Evolutionary conservation across 257 asterid genomes (phyloP).

Genomic region (Salvia miltiorrhiza): DNA sequence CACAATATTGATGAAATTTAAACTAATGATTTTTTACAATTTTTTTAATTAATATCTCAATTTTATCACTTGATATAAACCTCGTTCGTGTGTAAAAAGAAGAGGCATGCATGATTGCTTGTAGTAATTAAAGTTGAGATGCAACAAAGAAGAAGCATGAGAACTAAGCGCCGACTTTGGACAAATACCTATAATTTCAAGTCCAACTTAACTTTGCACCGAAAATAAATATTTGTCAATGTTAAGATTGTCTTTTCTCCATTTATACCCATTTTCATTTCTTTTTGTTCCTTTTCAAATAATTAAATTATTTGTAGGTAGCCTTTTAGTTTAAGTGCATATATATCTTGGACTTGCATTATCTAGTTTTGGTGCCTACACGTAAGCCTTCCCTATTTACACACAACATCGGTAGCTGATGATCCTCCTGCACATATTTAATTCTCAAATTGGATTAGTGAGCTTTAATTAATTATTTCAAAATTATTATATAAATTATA

Average conservation of each 20-base stretch:
- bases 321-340: conserved; percentile 22
- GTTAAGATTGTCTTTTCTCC: conserved; percentile 2
- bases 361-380: conserved; percentile 42
- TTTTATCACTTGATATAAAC: no score
- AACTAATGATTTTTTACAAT: no score
- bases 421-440: no score
- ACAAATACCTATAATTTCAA: conserved; percentile 1
- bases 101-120: not conserved
- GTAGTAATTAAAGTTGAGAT: conserved; percentile 9
- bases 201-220: conserved; percentile 21
- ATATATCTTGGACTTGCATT: conserved; percentile 30
- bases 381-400: conserved; percentile 30
- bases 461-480: no score
- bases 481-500: no score
- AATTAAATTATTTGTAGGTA: not conserved
- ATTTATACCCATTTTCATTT: not conserved
- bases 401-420: not conserved
- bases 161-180: conserved; percentile 10
- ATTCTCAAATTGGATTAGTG: no score
- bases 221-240: conserved; percentile 31
- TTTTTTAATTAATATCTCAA: no score
- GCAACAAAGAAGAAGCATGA: not conserved
- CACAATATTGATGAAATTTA: no score
- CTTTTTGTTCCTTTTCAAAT: not conserved
- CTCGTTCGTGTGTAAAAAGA: no score